Base-by-base conservation (phyloP, 257 asterid genomes). In the Perilla frutescens region DNA sequence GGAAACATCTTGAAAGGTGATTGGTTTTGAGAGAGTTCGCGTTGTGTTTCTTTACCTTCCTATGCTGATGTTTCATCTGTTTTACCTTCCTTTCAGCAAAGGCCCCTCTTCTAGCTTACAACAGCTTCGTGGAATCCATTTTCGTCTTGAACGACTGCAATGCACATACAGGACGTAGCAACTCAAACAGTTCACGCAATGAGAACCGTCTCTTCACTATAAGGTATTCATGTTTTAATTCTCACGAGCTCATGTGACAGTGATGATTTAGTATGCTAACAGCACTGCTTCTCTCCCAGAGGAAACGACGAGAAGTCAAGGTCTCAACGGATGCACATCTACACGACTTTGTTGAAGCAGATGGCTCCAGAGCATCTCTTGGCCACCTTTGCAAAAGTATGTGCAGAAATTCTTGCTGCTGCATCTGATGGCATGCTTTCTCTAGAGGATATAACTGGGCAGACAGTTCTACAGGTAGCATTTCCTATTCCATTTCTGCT, bases 31-130 rank as follows among this genome's bases (percentile, higher is more conserved):
- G 48, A 8, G 34, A 31, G 15, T 40, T 61, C 4, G 29, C 67
- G 59, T 58, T 13, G 48, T 59, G 40, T 40, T 62, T 72, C 43
- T 57, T 66, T 29, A 56, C 62, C 32, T 32, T 72, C 3, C 7
- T 49, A 10, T 66, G 60, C 49, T 20, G n/a, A 26, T 51, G 29
- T 45, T 64, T 40, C 15, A 56, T 13, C 53, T 8, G 39, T 51
- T 79, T 29, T 82, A 26, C 48, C 57, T 48, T 15, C 66, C 56
- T 81, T 20, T 82, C 93, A 93, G 98, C 89, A 34, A 94, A 94
- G 86, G 97, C 97, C 59, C 99, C 98, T 5, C 99, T 93, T 82
- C 86, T 93, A 78, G 93, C 98, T 70, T 93, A 93, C 85, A 93
- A 93, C 79, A 91, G 97, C 84, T 94, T 94, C 70, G 98, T 94